Evolutionary conservation across 2,329 filamentous ascomycete genomes (phyloP).

Genomic region (Plenodomus tracheiphilus): DNA sequence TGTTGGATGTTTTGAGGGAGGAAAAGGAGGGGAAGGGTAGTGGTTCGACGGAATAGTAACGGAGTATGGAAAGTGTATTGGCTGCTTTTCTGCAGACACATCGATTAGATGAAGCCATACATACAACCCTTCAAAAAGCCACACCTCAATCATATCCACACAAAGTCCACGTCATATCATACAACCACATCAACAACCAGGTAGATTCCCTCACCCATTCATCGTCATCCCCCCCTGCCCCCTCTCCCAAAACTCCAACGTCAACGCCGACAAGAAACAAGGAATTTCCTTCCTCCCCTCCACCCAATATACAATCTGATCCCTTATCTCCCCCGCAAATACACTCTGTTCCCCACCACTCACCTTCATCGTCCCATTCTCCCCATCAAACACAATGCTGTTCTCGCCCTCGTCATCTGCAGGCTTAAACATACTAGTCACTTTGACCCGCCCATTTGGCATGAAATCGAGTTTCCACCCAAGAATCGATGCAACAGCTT

Average conservation of each 20-base stretch:
- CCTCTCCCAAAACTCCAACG: conserved; percentile 89
- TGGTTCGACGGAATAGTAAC: neutral
- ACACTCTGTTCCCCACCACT: conserved; percentile 83
- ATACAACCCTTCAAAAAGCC: neutral
- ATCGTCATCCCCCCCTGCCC: conserved; percentile 28
- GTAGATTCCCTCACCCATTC: conserved; percentile 8
- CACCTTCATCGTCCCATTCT: conserved; percentile 97
- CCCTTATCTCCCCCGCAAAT: conserved; percentile 83
- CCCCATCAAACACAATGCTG: conserved; percentile 81
- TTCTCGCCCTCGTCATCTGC: conserved; percentile 62
- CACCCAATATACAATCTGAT: conserved; percentile 94
- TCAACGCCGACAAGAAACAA: conserved; percentile 87
- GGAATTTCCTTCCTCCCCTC: conserved; percentile 91
- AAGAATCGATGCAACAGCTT: conserved; percentile 87
- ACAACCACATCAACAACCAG: too few species aligned
- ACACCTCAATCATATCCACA: too few species aligned
- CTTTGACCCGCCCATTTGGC: conserved; percentile 93
- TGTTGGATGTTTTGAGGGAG: conserved; percentile 46
- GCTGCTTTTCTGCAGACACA: neutral
- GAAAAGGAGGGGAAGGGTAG: conserved; percentile 17
- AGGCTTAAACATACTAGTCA: conserved; percentile 83
- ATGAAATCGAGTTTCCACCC: conserved; percentile 96
- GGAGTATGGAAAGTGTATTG: neutral
- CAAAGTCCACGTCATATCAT: too few species aligned
- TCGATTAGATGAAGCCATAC: neutral